These are phyloP conservation scores for Lachancea sp. DNA, from an alignment of 805 yeast genomes.

Conservation along the genomic window DNA sequence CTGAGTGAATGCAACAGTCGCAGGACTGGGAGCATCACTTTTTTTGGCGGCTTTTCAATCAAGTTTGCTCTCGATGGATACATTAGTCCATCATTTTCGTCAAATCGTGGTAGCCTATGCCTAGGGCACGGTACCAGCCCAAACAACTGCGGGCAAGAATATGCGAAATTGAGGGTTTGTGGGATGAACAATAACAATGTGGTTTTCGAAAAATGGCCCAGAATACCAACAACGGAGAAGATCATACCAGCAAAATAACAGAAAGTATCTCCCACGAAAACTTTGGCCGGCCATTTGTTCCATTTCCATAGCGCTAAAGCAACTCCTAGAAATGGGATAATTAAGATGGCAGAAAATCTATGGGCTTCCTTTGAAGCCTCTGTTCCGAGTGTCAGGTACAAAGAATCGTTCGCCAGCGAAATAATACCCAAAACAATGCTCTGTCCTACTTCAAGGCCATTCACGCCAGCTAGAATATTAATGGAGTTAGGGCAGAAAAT, in stretches of 20 bases:
- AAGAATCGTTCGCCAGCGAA: conserved; percentile 67
- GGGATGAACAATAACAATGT: conserved; percentile 80
- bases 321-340: conserved; percentile 84
- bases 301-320: conserved; percentile 65
- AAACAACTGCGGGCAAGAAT: conserved; percentile 89
- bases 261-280: conserved; percentile 96
- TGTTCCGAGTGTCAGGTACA: conserved; percentile 51
- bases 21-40: conserved; percentile 34
- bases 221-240: conserved; percentile 91
- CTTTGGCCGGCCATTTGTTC: conserved; percentile 89
- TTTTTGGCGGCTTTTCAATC: conserved; percentile 32
- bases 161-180: conserved; percentile 83
- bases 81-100: conserved; percentile 60
- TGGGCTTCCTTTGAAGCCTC: conserved; percentile 74
- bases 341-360: conserved; percentile 66
- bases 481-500: conserved; percentile 95
- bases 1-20: conserved; percentile 41
- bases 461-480: conserved; percentile 91
- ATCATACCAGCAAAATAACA: conserved; percentile 99
- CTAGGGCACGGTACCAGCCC: conserved; percentile 89
- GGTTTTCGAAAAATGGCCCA: conserved; percentile 95
- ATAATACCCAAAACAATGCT: conserved; percentile 69
- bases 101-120: conserved; percentile 81
- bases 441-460: conserved; percentile 96
- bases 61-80: conserved; percentile 60